Evolutionary conservation across 2,329 filamentous ascomycete species (phyloP).

Genomic region (Phyllosticta capitalensis): DNA sequence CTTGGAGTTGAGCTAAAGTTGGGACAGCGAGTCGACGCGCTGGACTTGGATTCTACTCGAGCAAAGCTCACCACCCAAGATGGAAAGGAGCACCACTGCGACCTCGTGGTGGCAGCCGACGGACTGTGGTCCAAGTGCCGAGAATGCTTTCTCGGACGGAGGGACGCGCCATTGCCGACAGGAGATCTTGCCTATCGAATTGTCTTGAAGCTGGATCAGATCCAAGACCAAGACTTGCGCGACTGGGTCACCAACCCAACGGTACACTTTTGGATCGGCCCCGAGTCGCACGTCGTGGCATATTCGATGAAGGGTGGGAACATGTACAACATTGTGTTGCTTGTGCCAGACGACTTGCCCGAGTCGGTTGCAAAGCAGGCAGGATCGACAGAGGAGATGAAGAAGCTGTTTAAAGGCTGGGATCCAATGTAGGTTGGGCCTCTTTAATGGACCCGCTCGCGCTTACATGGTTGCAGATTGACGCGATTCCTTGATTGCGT

Average conservation of each 20-base stretch:
- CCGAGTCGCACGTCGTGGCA: conserved; percentile 50
- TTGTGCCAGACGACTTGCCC: conserved; percentile 55
- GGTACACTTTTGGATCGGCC: conserved; percentile 56
- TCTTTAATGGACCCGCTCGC: neutral
- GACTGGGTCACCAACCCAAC: conserved; percentile 44
- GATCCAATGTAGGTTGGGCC: conserved; percentile 44
- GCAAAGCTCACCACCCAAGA: conserved; percentile 32
- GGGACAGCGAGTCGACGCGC: conserved; percentile 36
- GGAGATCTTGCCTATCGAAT: conserved; percentile 59
- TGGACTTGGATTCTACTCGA: conserved; percentile 38
- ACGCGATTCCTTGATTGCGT: conserved; percentile 42
- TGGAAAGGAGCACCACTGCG: conserved; percentile 36
- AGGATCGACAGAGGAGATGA: conserved; percentile 53
- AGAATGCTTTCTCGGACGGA: conserved; percentile 36
- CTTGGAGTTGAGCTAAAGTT: conserved; percentile 45
- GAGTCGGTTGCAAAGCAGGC: conserved; percentile 41
- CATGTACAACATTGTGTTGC: conserved; percentile 57
- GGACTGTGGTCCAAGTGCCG: conserved; percentile 54
- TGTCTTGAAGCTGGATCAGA: conserved; percentile 43
- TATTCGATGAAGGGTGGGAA: conserved; percentile 51
- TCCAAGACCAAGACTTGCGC: conserved; percentile 42
- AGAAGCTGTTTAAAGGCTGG: conserved; percentile 50
- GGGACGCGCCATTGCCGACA: conserved; percentile 45
- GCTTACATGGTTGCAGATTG: conserved; percentile 16
- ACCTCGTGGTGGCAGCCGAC: conserved; percentile 55